Evolutionary conservation across 2,329 filamentous ascomycete species (phyloP).

Genomic region (Nigrospora sphaerica): DNA sequence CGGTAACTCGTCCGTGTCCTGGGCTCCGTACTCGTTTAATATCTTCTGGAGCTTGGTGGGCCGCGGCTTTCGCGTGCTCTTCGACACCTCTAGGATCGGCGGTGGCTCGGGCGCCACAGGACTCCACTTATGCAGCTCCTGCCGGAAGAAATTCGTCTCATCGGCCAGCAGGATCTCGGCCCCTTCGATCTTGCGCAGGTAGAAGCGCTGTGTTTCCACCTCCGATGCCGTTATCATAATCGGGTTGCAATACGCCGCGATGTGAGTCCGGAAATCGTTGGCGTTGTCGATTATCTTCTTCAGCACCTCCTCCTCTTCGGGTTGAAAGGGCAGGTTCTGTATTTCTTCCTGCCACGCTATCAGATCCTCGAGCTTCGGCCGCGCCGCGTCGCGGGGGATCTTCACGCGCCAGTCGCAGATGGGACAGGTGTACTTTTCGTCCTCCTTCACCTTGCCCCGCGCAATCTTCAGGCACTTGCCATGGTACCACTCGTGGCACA

Average conservation of each 20-base stretch:
- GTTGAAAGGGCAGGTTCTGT: conserved; percentile 76
- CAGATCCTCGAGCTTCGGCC: conserved; percentile 90
- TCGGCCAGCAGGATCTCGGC: conserved; percentile 85
- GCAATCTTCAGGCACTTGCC: conserved; percentile 98
- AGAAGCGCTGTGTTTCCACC: conserved; percentile 85
- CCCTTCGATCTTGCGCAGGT: conserved; percentile 92
- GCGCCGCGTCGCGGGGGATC: conserved; percentile 91
- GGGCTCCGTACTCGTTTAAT: conserved; percentile 79
- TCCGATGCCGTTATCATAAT: conserved; percentile 77
- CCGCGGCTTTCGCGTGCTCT: conserved; percentile 89
- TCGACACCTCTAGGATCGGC: conserved; percentile 76
- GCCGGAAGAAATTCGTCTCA: conserved; percentile 97
- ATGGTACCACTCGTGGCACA: conserved; percentile 99
- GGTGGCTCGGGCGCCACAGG: conserved; percentile 83
- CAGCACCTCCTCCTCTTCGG: conserved; percentile 85
- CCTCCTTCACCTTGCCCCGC: conserved; percentile 94
- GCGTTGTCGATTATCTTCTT: conserved; percentile 83
- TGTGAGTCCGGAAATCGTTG: conserved; percentile 74
- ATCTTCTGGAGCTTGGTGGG: conserved; percentile 97
- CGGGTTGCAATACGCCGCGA: conserved; percentile 74
- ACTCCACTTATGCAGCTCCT: conserved; percentile 91
- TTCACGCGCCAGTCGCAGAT: conserved; percentile 97
- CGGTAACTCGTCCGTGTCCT: conserved; percentile 85
- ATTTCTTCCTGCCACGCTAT: conserved; percentile 81
- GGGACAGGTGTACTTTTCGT: conserved; percentile 96